A percentile compares a stretch with the other conserved stretches of the same genome.
Evolutionary conservation across 1,284 basidiomycete genomes (phyloP).

Genomic region (Pyrrhoderma noxium): DNA sequence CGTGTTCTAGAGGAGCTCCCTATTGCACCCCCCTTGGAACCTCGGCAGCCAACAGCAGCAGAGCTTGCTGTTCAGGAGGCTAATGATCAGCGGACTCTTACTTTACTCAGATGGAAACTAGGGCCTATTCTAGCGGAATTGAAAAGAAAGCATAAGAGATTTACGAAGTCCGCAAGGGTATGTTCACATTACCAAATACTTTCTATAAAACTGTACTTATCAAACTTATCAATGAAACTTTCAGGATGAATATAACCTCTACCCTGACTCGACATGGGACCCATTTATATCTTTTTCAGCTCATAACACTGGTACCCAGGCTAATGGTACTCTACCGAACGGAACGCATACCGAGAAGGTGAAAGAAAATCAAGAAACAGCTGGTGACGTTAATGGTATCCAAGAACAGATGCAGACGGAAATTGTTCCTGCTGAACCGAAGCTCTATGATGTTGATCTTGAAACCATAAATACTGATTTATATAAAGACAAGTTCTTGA

Average conservation of each 20-base stretch:
- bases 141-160: conserved; percentile 90
- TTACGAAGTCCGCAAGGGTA: conserved; percentile 78
- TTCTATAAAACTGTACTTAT: conserved; percentile 5
- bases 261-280: conserved; percentile 27
- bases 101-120: conserved; percentile 81
- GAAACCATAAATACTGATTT: conserved; percentile 87
- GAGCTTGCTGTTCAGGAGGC: conserved; percentile 83
- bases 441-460: conserved; percentile 77
- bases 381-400: conserved; percentile 23
- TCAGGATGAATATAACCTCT: conserved; percentile 70
- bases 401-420: conserved; percentile 21
- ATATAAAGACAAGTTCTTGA: conserved; percentile 83
- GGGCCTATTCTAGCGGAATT: conserved; percentile 85
- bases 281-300: conserved; percentile 13
- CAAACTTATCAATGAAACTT: not conserved
- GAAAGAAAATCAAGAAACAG: no score
- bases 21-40: conserved; percentile 84
- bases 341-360: no score
- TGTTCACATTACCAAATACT: no score
- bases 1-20: conserved; percentile 84
- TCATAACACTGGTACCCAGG: not conserved
- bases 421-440: conserved; percentile 19
- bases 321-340: conserved; percentile 28
- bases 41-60: conserved; percentile 73
- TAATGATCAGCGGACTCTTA: conserved; percentile 72